Percentiles rank a stretch among this genome's conserved stretches.
Conservation (phyloP, 495 filamentous ascomycete genomes). For the Tirmania nivea region DNA sequence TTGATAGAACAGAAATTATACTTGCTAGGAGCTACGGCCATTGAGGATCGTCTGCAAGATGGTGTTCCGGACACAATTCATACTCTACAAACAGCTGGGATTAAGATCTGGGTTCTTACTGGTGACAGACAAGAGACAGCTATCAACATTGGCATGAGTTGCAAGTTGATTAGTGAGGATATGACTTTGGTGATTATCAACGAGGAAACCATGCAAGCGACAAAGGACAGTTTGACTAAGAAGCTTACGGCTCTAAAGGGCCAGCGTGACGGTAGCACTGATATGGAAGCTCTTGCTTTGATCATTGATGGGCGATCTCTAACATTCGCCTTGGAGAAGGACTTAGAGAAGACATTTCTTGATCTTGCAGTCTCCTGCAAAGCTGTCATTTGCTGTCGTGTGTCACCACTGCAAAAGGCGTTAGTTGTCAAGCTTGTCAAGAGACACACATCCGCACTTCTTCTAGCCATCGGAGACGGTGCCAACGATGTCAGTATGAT, state of each 20-base stretch:
- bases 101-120: conserved; percentile 97
- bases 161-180: conserved; percentile 93
- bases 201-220: conserved; percentile 54
- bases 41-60: conserved; percentile 92
- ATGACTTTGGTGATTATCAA: conserved; percentile 97
- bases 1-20: conserved; percentile 81
- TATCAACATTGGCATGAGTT: conserved; percentile 99
- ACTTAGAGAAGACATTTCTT: conserved; percentile 80
- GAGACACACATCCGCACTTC: conserved; percentile 73
- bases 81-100: conserved; percentile 86
- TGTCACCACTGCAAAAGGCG: conserved; percentile 96
- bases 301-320: conserved; percentile 92
- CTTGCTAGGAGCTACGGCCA: conserved; percentile 86
- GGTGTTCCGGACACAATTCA: conserved; percentile 98
- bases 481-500: conserved; percentile 99
- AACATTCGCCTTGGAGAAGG: conserved; percentile 81
- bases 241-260: conserved; percentile 67
- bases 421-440: conserved; percentile 98
- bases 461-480: conserved; percentile 90
- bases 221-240: conserved; percentile 69
- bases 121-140: conserved; percentile 97
- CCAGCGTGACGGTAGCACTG: conserved; percentile 48
- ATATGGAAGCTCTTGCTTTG: conserved; percentile 76
- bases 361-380: conserved; percentile 93
- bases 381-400: conserved; percentile 95